Percentiles rank a stretch among this genome's conserved stretches.
Evolutionary conservation across 257 asterid species (phyloP).

Genomic region (Nicotiana tomentosiformis): DNA sequence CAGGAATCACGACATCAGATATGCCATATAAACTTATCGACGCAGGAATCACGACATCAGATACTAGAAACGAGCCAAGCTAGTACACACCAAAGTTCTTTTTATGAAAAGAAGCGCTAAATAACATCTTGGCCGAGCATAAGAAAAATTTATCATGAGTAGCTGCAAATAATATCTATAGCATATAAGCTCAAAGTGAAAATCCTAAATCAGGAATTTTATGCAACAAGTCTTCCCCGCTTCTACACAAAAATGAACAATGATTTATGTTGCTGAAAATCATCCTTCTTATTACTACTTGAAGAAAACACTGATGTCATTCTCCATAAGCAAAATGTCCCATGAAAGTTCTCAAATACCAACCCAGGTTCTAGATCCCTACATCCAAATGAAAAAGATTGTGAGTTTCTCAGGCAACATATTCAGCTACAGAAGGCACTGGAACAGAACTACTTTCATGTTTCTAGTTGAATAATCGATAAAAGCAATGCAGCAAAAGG

Average conservation of each 20-base stretch:
- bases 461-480: background rate
- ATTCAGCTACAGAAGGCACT: background rate
- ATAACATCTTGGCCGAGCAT: background rate
- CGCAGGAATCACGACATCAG: background rate
- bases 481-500: background rate
- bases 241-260: background rate
- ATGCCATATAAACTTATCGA: background rate
- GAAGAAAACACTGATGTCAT: background rate
- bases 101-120: background rate
- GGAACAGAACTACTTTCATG: background rate
- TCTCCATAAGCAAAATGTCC: background rate
- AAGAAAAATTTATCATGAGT: background rate
- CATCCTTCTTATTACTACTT: background rate
- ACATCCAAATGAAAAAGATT: background rate
- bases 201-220: background rate
- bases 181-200: background rate
- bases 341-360: background rate
- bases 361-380: background rate
- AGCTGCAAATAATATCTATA: background rate
- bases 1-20: too few relatives aligned
- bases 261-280: conserved; percentile 1
- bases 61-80: background rate
- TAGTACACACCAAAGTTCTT: background rate
- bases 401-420: background rate
- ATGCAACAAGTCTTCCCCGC: background rate